phyloP scores from a whole-genome alignment of 331 rosid species.

The Pyracantha coccinea region DNA sequence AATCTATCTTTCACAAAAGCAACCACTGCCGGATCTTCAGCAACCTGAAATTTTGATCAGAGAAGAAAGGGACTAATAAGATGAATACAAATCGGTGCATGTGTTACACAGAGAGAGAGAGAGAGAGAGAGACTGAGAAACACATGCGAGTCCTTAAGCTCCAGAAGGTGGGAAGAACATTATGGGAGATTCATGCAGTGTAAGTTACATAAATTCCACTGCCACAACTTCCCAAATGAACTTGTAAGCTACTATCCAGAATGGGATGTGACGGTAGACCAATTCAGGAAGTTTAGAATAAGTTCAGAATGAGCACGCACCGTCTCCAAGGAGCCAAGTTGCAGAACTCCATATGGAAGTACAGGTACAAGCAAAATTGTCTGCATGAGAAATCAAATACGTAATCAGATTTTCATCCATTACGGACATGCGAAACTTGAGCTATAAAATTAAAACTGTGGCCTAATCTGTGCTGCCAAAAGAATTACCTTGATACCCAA shows the following conservation, averaged over 20 bases:
- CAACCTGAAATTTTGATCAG: conserved; percentile 48
- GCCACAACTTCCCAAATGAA: not conserved
- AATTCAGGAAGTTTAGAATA: not conserved
- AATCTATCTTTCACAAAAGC: conserved; percentile 48
- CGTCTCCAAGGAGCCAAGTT: conserved; percentile 75
- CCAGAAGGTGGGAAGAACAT: not conserved
- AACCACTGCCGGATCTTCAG: conserved; percentile 56
- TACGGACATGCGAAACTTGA: not conserved
- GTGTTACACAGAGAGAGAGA: not conserved
- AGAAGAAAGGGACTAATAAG: conserved; percentile 22
- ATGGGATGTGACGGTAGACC: not conserved
- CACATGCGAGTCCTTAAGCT: not conserved
- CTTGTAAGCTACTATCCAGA: not conserved
- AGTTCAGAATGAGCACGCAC: conserved; percentile 38
- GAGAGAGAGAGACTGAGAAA: conserved; percentile 3
- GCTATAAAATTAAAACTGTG: not conserved
- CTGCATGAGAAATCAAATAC: conserved; percentile 29
- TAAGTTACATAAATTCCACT: not conserved
- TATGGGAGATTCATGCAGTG: not conserved
- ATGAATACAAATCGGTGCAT: not conserved
- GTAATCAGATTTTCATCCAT: not conserved
- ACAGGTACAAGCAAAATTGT: conserved; percentile 82
- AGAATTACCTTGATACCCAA: conserved; percentile 69
- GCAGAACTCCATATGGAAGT: conserved; percentile 79
- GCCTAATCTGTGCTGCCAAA: not conserved